Percentiles rank a stretch among this genome's conserved stretches.
These are phyloP conservation scores for Gautieria morchelliformis DNA, from an alignment of 768 basidiomycete species.

Conservation along the genomic window DNA sequence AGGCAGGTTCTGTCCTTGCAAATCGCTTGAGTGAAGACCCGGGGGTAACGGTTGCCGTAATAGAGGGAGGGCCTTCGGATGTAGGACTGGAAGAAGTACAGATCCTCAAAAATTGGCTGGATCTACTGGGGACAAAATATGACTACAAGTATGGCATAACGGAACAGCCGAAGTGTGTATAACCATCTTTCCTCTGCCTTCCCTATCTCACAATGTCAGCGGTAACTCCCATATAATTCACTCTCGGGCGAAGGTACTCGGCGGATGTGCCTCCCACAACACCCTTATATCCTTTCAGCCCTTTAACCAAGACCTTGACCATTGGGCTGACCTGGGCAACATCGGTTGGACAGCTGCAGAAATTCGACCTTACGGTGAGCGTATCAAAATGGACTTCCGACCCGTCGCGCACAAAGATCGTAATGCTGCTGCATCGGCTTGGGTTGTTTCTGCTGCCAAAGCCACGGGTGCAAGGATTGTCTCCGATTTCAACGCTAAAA, in stretches of 20 bases:
- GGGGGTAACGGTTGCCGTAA: conserved; percentile 7
- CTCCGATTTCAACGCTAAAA: neutral
- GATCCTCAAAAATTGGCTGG: neutral
- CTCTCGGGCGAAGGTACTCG: neutral
- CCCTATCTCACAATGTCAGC: neutral
- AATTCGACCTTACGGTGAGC: neutral
- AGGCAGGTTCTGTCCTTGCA: conserved; percentile 13
- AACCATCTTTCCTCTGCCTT: neutral
- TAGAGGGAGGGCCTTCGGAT: conserved; percentile 13
- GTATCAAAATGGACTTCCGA: neutral
- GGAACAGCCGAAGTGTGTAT: neutral
- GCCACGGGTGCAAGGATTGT: neutral
- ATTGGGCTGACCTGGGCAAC: neutral
- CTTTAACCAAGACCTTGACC: neutral
- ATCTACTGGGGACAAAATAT: neutral
- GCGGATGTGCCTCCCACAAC: neutral
- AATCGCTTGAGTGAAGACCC: conserved; percentile 11
- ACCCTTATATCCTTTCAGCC: neutral
- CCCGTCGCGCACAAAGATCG: neutral
- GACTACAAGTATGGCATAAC: neutral
- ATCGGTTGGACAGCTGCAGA: neutral
- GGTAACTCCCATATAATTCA: neutral
- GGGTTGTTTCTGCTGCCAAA: neutral
- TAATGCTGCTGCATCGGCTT: neutral
- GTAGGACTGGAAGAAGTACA: neutral